phyloP scores from a whole-genome alignment of 306 rosid species.

The Chamaecrista fasciculata region DNA sequence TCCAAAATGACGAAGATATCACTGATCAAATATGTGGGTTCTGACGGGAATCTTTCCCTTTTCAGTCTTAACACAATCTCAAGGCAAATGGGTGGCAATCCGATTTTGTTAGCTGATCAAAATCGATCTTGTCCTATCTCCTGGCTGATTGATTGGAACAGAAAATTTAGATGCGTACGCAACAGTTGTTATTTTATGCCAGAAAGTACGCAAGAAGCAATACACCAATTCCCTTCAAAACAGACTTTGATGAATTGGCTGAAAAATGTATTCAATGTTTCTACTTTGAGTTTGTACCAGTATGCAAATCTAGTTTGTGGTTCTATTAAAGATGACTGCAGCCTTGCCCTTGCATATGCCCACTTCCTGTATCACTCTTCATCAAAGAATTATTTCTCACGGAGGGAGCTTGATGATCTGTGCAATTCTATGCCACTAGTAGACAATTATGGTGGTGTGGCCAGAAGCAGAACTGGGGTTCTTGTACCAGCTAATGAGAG shows the following conservation, averaged over 20 bases:
- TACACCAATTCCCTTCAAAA: conserved; percentile 14
- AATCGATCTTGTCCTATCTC: conserved; percentile 26
- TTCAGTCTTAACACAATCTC: conserved; percentile 36
- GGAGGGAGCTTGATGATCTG: conserved; percentile 9
- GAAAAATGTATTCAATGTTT: conserved; percentile 9
- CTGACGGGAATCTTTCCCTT: conserved; percentile 34
- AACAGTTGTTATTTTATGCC: conserved; percentile 54
- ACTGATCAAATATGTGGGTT: conserved; percentile 46
- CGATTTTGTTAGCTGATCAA: conserved; percentile 29
- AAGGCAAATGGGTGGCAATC: neutral
- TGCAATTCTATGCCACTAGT: conserved; percentile 55
- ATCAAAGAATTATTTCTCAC: conserved; percentile 27
- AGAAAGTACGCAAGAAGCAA: conserved; percentile 44
- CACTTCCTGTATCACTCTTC: conserved; percentile 61
- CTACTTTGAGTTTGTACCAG: neutral
- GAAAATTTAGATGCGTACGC: conserved; percentile 33
- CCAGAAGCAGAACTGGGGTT: conserved; percentile 23
- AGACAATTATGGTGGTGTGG: conserved; percentile 48
- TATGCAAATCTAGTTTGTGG: conserved; percentile 37
- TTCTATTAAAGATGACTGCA: conserved; percentile 17
- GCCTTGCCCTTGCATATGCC: conserved; percentile 38
- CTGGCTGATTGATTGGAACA: conserved; percentile 61
- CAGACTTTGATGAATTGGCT: conserved; percentile 48
- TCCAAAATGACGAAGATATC: conserved; percentile 41
- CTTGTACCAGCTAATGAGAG: conserved; percentile 68